Evolutionary conservation across 2,329 filamentous ascomycete species (phyloP), one percentile per base, ranked within the genome.

Genomic region (Knufia petricola): DNA sequence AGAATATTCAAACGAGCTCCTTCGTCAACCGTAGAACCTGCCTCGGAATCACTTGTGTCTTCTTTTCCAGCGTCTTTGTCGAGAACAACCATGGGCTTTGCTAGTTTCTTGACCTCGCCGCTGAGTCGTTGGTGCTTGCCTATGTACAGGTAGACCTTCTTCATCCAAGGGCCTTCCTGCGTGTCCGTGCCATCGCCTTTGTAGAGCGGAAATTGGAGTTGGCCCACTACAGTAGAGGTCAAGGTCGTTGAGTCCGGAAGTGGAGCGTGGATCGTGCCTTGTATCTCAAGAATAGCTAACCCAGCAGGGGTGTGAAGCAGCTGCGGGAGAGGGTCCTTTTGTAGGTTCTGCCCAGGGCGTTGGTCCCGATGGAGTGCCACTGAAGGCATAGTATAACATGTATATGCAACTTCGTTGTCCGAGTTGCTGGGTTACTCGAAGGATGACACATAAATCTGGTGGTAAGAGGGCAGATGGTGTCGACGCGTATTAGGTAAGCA

Each of bases 281-380:
- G 92, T 12, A 98, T 78, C 69, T 96, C 92, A 50, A 98, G 73
- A 39, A 98, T 74, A 15, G 90, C 90, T 34, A 95, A 78, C 44
- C 92, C 92, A 0, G 85, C 82, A 0, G 92, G 92, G 1, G 90
- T 95, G 59, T 89, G 85, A 13, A 96, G 78, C 53, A 95, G 74
- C n/a, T 76, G 66, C 1, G 92, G 92, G 3, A 96, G 77, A 3
- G 85, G 81, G 58, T 77, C 79, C 53, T 50, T 8, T 19, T 28
- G 21, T n/a, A n/a, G n/a, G n/a, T n/a, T n/a, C n/a, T n/a, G n/a
- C n/a, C n/a, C n/a, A n/a, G n/a, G n/a, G n/a, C n/a, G n/a, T n/a
- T n/a, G n/a, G n/a, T n/a, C n/a, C n/a, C n/a, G n/a, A n/a, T n/a
- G n/a, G n/a, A n/a, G n/a, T n/a, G n/a, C n/a, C n/a, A n/a, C n/a